phyloP scores from a whole-genome alignment of 2,329 filamentous ascomycete genomes.

The Chaetomiaceae sp. region DNA sequence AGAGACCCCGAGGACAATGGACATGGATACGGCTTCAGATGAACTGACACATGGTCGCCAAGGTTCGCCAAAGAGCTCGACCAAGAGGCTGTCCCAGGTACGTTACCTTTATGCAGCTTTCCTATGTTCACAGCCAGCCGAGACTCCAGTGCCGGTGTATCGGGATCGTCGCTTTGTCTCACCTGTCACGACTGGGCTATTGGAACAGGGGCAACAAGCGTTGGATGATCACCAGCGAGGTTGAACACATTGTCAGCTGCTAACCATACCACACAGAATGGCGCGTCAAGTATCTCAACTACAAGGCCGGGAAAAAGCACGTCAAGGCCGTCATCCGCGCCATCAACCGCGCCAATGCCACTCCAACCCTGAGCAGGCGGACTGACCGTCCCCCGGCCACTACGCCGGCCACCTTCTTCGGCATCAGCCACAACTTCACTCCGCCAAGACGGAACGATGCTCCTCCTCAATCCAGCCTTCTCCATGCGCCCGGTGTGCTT shows the following conservation, averaged over 20 bases:
- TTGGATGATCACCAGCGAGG: conserved; percentile 8
- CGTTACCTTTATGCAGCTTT: conserved; percentile 23
- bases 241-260: conserved; percentile 1
- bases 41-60: conserved; percentile 35
- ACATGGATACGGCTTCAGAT: neutral
- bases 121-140: neutral
- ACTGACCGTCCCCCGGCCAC: conserved; percentile 30
- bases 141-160: conserved; percentile 4
- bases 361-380: conserved; percentile 39
- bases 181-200: conserved; percentile 2
- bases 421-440: conserved; percentile 15
- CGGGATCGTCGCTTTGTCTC: conserved; percentile 8
- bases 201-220: neutral
- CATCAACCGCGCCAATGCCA: conserved; percentile 56
- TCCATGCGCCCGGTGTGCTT: neutral
- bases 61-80: conserved; percentile 77
- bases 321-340: conserved; percentile 78
- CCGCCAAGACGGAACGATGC: conserved; percentile 10
- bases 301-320: conserved; percentile 93
- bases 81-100: conserved; percentile 78
- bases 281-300: conserved; percentile 90
- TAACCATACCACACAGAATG: conserved; percentile 56
- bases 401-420: conserved; percentile 19
- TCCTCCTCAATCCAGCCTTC: neutral
- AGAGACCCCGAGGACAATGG: conserved; percentile 6